These are phyloP conservation scores for Plasmodium inui DNA, from an alignment of 169 alveolate species.

Conservation along the genomic window DNA sequence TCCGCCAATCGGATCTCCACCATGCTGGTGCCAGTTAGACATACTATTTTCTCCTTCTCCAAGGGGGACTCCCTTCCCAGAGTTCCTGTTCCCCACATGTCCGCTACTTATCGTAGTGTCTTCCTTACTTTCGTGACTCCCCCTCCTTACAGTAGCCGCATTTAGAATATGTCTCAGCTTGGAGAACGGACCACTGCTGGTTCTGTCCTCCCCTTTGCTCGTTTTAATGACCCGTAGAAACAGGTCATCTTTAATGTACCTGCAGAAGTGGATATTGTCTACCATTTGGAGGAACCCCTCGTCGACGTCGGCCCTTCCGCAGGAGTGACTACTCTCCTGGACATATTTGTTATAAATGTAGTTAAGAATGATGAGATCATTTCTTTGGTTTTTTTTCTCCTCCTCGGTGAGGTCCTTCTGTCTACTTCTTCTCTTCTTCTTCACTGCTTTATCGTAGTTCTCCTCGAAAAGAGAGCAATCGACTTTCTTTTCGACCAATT, in stretches of 20 bases:
- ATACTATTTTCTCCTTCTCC: not conserved
- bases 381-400: conserved; percentile 15
- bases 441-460: not conserved
- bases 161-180: conserved; percentile 12
- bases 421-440: not conserved
- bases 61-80: not conserved
- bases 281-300: not conserved
- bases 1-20: not conserved
- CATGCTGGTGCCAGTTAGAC: not conserved
- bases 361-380: conserved; percentile 41
- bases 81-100: not conserved
- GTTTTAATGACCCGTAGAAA: conserved; percentile 30
- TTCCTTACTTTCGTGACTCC: no score
- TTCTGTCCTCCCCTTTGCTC: not conserved
- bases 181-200: not conserved
- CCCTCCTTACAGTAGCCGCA: not conserved
- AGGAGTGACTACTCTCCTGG: not conserved
- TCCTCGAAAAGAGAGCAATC: conserved; percentile 1
- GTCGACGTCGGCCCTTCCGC: not conserved
- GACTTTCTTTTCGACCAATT: conserved; percentile 14
- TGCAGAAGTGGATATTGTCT: conserved; percentile 23
- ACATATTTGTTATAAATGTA: conserved; percentile 37
- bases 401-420: not conserved
- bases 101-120: not conserved
- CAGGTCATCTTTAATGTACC: conserved; percentile 34